These are phyloP conservation scores for Orbilia javanica DNA, from an alignment of 2,329 filamentous ascomycete species.

Conservation along the genomic window DNA sequence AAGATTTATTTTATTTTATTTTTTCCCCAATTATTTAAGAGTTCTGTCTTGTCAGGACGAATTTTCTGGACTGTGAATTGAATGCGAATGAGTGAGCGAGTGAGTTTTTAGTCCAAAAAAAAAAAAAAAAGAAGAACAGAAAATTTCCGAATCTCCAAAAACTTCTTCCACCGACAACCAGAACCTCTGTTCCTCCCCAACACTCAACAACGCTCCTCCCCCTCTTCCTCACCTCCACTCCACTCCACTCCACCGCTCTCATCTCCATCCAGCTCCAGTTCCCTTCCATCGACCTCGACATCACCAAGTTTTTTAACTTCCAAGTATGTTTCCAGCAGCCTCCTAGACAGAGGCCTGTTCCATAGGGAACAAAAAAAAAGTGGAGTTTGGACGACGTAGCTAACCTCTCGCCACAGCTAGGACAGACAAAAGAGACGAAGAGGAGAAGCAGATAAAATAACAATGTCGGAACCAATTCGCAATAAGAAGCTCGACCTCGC, in stretches of 20 bases:
- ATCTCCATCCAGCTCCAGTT: conserved; percentile 30
- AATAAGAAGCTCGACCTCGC: conserved; percentile 75
- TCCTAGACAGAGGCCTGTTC: neutral
- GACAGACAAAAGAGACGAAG: neutral
- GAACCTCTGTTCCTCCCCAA: conserved; percentile 44
- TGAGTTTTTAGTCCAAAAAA: neutral
- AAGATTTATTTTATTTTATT: too few relatives aligned
- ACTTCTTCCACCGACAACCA: conserved; percentile 44
- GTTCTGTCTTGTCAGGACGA: neutral
- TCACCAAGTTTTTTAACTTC: neutral
- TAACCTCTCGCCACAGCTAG: conserved; percentile 22
- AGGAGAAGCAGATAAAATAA: conserved; percentile 1
- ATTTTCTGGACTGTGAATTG: neutral
- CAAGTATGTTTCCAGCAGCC: conserved; percentile 10
- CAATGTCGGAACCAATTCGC: conserved; percentile 77
- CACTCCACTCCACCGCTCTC: conserved; percentile 16
- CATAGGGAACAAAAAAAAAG: conserved; percentile 32
- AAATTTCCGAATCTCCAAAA: conserved; percentile 63
- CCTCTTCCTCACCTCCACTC: conserved; percentile 14
- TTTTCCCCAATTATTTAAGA: conserved; percentile 12
- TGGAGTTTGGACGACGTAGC: conserved; percentile 54
- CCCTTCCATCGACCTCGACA: conserved; percentile 43
- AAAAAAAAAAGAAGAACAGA: conserved; percentile 60
- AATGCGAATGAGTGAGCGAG: neutral
- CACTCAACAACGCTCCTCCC: conserved; percentile 44